Evolutionary conservation across 352 stramenopile species (phyloP), one percentile per base, ranked within the genome.

Genomic region (Aphanomyces invadans): DNA sequence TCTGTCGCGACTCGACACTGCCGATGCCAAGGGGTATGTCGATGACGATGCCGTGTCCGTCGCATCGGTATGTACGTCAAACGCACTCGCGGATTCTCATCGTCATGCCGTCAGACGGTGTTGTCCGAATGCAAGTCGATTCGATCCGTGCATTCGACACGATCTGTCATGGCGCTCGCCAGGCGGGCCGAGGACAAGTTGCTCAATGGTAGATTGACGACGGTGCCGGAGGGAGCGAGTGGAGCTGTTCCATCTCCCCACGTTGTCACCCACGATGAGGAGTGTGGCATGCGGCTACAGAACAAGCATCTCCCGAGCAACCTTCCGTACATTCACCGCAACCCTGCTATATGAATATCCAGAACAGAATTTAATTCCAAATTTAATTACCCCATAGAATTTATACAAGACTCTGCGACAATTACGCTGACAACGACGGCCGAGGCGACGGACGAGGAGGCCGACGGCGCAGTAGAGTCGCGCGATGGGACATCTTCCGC

Each of bases 301-400:
- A 90, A 95, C 71, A 97, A 96, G 72, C 87, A 81, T 23, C 74
- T 90, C 17, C 67, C 90, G 17, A 96, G 89, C 67, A 97, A 97
- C 69, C 76, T 97, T 55, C 88, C 91, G 4, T 98, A 97, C 71
- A 95, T 97, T 61, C 92, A 98, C 75, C 88, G 91, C 45, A 97
- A 98, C 73, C 91, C 91, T 54, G 90, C 91, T 31, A 86, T 97
- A 49, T 97, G 74, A 67, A 21, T 54, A 17, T 12, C 15, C 28
- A 29, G 21, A 54, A 28, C 39, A 54, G 21, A 10, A 21, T 54
- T 10, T 21, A 28, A 21, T 10, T 54, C 28, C 28, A 17, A 42
- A 7, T 42, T 42, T 42, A 42, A 42, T 42, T 7, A 42, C 7
- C 36, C 7, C 36, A 42, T 15, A 15, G 7, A 15, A 42, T 15